Conservation (phyloP, 129 eudicot species). For the Calendula officinalis region DNA sequence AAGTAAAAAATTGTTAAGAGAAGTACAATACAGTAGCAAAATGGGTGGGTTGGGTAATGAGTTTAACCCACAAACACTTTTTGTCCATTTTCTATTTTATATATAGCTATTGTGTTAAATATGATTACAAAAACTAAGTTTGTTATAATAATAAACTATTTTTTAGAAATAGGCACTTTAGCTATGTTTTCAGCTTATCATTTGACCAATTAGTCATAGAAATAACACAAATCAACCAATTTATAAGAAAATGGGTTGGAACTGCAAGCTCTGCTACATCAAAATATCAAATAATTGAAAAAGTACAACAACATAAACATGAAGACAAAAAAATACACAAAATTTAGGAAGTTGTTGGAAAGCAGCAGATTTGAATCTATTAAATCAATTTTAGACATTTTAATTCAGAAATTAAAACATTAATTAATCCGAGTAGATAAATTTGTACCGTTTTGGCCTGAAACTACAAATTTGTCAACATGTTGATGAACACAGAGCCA, state of each 20-base stretch:
- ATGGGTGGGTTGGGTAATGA: not conserved
- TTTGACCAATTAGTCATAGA: not conserved
- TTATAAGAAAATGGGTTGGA: no score
- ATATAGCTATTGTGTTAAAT: not conserved
- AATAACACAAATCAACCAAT: no score
- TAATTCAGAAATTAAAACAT: not conserved
- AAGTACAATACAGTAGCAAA: not conserved
- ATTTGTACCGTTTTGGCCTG: constrained; percentile 77
- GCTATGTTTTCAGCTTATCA: not conserved
- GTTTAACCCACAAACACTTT: no score
- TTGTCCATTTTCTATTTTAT: not conserved
- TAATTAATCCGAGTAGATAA: constrained; percentile 3
- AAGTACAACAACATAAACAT: no score
- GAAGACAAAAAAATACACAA: not conserved
- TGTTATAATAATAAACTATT: not conserved
- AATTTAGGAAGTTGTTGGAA: not conserved
- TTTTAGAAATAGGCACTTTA: not conserved
- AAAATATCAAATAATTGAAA: no score
- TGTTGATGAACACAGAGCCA: constrained; percentile 71
- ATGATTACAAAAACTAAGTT: not conserved
- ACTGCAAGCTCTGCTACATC: no score
- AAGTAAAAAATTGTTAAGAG: not conserved
- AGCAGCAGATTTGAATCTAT: not conserved
- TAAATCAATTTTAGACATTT: not conserved
- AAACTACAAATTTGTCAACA: constrained; percentile 62